These are phyloP conservation scores for Paramecium caudatum DNA, from an alignment of 73 alveolate species.

Conservation along the genomic window DNA sequence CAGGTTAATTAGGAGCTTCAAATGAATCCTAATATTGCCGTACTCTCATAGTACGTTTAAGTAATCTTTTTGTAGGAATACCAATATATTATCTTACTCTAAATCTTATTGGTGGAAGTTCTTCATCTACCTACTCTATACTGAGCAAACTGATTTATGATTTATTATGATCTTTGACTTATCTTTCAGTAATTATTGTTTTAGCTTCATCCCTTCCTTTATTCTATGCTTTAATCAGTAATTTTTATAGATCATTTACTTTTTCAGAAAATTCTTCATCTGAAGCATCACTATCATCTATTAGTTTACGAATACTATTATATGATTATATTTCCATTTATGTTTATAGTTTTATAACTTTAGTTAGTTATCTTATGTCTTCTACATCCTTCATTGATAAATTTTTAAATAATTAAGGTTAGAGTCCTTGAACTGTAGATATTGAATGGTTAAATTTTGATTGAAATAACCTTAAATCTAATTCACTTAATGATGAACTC, in stretches of 20 bases:
- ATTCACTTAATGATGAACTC: background rate
- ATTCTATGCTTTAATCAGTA: slow-evolving; percentile 4
- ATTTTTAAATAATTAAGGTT: slow-evolving; percentile 37
- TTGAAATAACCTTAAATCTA: background rate
- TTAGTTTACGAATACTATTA: background rate
- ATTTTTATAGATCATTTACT: slow-evolving; percentile 8
- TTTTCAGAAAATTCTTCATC: slow-evolving; percentile 13
- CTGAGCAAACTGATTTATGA: slow-evolving; percentile 10
- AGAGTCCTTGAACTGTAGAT: background rate
- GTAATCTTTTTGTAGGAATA: background rate
- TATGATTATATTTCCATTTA: slow-evolving; percentile 32
- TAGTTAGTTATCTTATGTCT: slow-evolving; percentile 1
- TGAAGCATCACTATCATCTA: slow-evolving; percentile 39
- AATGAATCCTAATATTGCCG: background rate
- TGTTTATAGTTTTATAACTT: slow-evolving; percentile 32
- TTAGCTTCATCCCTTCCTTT: slow-evolving; percentile 11
- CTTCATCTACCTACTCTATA: background rate
- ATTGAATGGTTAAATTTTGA: background rate
- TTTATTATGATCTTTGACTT: background rate
- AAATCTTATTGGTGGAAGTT: slow-evolving; percentile 4
- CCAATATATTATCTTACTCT: background rate
- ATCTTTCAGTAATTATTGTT: background rate
- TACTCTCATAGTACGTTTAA: background rate
- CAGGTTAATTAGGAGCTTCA: slow-evolving; percentile 4
- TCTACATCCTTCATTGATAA: slow-evolving; percentile 51